Conservation (phyloP, 169 alveolate species). For the Plasmodium billcollinsi region DNA sequence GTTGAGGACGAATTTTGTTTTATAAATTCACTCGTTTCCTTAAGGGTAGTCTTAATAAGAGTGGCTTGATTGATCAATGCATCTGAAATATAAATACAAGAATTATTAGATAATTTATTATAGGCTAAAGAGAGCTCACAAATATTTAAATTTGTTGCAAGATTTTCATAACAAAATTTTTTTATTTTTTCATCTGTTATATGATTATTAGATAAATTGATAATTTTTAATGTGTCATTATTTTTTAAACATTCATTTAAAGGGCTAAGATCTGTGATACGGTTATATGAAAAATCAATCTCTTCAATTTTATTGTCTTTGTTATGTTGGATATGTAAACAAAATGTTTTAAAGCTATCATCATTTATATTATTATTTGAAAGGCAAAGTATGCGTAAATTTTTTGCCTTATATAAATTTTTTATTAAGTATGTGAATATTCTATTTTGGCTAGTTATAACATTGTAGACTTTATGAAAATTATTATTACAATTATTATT, state of each 20-base stretch:
- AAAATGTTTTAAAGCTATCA: conserved; percentile 12
- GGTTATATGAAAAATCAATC: conserved; percentile 35
- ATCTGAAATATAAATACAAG: conserved; percentile 32
- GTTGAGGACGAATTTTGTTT: not conserved
- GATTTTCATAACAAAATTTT: conserved; percentile 13
- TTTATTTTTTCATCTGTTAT: conserved; percentile 37
- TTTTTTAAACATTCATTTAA: conserved; percentile 43
- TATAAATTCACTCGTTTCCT: not conserved
- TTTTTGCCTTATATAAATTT: conserved; percentile 1
- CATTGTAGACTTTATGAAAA: no score
- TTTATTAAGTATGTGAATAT: conserved; percentile 2
- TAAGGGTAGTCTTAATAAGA: not conserved
- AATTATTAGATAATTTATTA: conserved; percentile 10
- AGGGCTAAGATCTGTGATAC: conserved; percentile 4
- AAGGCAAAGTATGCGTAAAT: conserved; percentile 18
- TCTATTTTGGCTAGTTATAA: not conserved
- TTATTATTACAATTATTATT: no score
- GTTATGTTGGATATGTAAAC: conserved; percentile 18
- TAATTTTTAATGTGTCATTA: conserved; percentile 27
- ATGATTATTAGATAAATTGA: conserved; percentile 34
- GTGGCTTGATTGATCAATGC: conserved; percentile 22
- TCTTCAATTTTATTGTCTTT: conserved; percentile 27
- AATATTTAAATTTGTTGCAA: conserved; percentile 22
- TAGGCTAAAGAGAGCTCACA: conserved; percentile 21
- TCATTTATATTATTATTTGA: conserved; percentile 50